phyloP scores from a whole-genome alignment of 257 asterid genomes.

The Solanum etuberosum region DNA sequence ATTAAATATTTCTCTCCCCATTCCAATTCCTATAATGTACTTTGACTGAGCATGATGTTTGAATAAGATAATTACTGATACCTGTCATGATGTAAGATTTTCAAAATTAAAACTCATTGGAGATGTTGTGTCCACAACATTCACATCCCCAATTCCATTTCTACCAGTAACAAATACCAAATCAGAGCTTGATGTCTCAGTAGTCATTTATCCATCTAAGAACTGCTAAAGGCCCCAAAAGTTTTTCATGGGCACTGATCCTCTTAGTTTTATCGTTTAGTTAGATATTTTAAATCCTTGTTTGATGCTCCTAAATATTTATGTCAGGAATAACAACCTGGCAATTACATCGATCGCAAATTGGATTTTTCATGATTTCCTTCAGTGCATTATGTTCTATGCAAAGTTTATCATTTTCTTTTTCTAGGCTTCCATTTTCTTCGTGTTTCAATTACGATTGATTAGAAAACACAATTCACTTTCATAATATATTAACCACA shows the following conservation, averaged over 20 bases:
- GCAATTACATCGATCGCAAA: constrained; percentile 51
- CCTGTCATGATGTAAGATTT: constrained; percentile 12
- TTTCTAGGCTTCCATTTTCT: constrained; percentile 45
- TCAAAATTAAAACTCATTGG: constrained; percentile 38
- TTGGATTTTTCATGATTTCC: constrained; percentile 52
- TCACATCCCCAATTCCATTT: constrained; percentile 25
- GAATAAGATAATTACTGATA: neutral
- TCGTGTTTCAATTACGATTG: constrained; percentile 64
- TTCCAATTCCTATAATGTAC: no score
- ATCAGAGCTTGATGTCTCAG: constrained; percentile 13
- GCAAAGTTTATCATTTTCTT: constrained; percentile 66
- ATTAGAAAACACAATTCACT: neutral
- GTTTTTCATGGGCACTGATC: constrained; percentile 25
- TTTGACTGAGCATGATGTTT: no score
- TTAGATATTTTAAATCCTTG: constrained; percentile 51
- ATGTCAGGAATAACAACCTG: constrained; percentile 41
- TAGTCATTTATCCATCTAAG: constrained; percentile 6
- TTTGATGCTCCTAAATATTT: constrained; percentile 45
- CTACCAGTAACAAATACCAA: constrained; percentile 41
- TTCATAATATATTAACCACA: neutral
- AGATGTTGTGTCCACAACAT: constrained; percentile 15
- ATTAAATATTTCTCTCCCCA: no score
- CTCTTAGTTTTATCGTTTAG: constrained; percentile 51
- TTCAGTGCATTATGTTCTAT: constrained; percentile 51
- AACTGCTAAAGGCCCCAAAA: constrained; percentile 27